Conservation (phyloP, 140 eudicot genomes). For the Flaveria floridana region DNA sequence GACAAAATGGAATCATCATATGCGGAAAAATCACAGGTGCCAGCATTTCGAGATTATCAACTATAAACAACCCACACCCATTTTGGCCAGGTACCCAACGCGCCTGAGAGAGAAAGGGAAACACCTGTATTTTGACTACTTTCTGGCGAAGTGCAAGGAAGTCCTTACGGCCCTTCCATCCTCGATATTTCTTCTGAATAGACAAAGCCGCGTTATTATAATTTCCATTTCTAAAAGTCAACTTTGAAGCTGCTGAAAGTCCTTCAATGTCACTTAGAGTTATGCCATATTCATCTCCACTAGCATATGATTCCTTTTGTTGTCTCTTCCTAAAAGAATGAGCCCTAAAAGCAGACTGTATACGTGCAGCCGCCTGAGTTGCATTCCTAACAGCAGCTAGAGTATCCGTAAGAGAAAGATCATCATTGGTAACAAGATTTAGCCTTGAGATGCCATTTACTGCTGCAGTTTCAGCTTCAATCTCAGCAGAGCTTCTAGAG, state of each 20-base stretch:
- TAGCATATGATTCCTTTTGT: constrained; percentile 47
- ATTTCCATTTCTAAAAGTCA: constrained; percentile 53
- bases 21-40: background rate
- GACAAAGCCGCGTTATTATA: constrained; percentile 75
- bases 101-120: background rate
- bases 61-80: background rate
- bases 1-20: background rate
- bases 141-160: constrained; percentile 84
- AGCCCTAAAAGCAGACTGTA: constrained; percentile 94
- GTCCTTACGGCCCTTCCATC: constrained; percentile 90
- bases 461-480: constrained; percentile 70
- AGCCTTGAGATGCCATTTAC: constrained; percentile 44
- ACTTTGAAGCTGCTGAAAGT: constrained; percentile 72
- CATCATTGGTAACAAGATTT: constrained; percentile 48
- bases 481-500: constrained; percentile 54
- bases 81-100: background rate
- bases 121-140: constrained; percentile 99
- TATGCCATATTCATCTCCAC: constrained; percentile 53
- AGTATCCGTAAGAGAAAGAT: constrained; percentile 58
- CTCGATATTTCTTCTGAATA: constrained; percentile 87
- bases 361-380: constrained; percentile 96
- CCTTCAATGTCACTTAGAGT: constrained; percentile 57
- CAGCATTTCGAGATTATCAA: background rate
- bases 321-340: constrained; percentile 88
- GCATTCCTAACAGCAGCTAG: constrained; percentile 85